Percentiles rank a stretch among this genome's conserved stretches.
Evolutionary conservation across 371 early-diverging fungal genomes (phyloP).

Genomic region (Mortierella sp.): DNA sequence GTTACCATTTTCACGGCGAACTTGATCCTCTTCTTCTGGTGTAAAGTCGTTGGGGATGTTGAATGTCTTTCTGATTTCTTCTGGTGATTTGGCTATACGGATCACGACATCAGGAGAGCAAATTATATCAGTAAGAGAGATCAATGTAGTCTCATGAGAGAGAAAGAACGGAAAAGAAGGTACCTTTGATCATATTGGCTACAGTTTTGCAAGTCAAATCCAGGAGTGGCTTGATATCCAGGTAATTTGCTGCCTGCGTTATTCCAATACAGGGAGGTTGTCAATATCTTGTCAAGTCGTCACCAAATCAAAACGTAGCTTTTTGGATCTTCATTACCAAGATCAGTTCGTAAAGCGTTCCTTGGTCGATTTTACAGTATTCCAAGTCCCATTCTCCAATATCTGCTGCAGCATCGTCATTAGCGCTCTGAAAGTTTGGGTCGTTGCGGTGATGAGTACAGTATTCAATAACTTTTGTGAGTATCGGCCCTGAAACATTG

Average conservation of each 20-base stretch:
- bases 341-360: slow-evolving; percentile 89
- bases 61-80: slow-evolving; percentile 90
- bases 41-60: slow-evolving; percentile 90
- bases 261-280: neutral
- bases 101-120: neutral
- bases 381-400: slow-evolving; percentile 87
- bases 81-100: slow-evolving; percentile 74
- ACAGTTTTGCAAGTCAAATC: slow-evolving; percentile 91
- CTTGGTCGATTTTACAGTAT: slow-evolving; percentile 90
- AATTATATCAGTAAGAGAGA: neutral
- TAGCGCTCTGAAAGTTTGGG: slow-evolving; percentile 60
- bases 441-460: slow-evolving; percentile 87
- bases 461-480: slow-evolving; percentile 86
- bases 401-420: slow-evolving; percentile 63
- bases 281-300: neutral
- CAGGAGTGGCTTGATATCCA: slow-evolving; percentile 88
- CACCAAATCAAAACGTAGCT: neutral
- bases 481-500: slow-evolving; percentile 88
- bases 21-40: slow-evolving; percentile 85
- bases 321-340: slow-evolving; percentile 50
- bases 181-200: slow-evolving; percentile 90
- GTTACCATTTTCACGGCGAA: slow-evolving; percentile 70
- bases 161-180: neutral
- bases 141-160: neutral
- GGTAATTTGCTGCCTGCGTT: slow-evolving; percentile 85